These are phyloP conservation scores for Aleurites moluccanus DNA, from an alignment of 441 rosid genomes.

Conservation along the genomic window DNA sequence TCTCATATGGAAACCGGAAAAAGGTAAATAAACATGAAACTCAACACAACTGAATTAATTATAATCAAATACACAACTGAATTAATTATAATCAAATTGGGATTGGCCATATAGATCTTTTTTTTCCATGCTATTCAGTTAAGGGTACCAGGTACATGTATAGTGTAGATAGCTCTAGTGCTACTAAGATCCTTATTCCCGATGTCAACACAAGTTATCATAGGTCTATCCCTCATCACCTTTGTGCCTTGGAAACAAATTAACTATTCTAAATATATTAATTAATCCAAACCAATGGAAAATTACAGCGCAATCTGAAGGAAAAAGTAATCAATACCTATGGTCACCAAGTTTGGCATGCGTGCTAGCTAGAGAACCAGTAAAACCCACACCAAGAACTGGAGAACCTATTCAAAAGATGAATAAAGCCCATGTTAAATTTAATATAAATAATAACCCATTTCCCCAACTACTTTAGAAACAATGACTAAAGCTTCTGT, in stretches of 20 bases:
- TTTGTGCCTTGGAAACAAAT: neutral
- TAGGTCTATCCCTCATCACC: neutral
- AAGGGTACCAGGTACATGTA: neutral
- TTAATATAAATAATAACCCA: conserved; percentile 2
- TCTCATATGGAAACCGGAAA: neutral
- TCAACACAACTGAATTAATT: neutral
- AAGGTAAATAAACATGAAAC: neutral
- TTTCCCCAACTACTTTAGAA: neutral
- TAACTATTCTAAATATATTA: neutral
- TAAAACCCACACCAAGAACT: conserved; percentile 89
- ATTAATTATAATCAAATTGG: neutral
- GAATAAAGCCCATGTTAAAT: neutral
- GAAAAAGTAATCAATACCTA: conserved; percentile 41
- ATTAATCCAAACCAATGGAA: neutral
- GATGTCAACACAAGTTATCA: neutral
- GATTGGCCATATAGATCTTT: neutral
- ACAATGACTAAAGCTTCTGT: neutral
- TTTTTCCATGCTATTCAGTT: neutral
- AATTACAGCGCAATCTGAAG: neutral
- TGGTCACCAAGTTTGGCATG: conserved; percentile 81
- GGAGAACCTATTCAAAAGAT: conserved; percentile 51
- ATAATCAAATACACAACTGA: neutral
- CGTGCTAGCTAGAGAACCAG: conserved; percentile 70
- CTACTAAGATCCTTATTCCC: conserved; percentile 3
- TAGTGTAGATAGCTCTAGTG: neutral